Base-by-base conservation (phyloP, 306 rosid genomes). In the Trifolium fragiferum region DNA sequence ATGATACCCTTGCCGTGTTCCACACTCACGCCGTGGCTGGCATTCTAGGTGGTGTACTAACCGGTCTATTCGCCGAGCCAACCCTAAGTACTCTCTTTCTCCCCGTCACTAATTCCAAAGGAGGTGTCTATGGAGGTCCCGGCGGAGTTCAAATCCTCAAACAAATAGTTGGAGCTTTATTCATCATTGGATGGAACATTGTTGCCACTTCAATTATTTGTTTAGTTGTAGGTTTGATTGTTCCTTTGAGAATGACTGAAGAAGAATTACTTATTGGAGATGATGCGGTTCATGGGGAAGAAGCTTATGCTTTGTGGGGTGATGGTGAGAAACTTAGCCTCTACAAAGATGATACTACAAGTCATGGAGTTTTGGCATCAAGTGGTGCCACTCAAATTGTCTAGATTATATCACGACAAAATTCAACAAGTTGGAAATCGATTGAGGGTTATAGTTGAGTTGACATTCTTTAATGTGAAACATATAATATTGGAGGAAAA, bases 11-110 rank as follows among this genome's bases (percentile, higher is more conserved):
- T 0, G 90, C 88, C 0, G 92, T 84, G 43, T 73, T 88, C 76
- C 92, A 88, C 80, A 88, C 92, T 37, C 88, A 88, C 15, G 92
- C 92, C 0, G 90, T 86, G 66, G 90, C 90, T 0, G 90, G 90
- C 2, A 33, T 78, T 6, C 86, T 86, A 0, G 90, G 92, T 2
- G 92, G 92, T 7, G 14, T 88, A 1, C 86, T 88, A 21, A 88
- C 90, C 0, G 92, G 92, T 1, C 37, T 88, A 4, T 80, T 88
- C 5, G 90, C 92, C 0, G 89, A 86, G 72, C 90, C 90, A 0
- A n/a, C 58, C 1, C 72, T 88, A 1, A 58, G 88, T 16, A 23
- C 74, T 5, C 82, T 86, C 43, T 88, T 88, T 47, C 70, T 86
- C 1, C 75, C 85, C 0, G 85, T 72, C 20, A 64, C 79, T 0